These are phyloP conservation scores for Pharus latifolius DNA, from an alignment of 176 grass and related monocot species.

Conservation along the genomic window DNA sequence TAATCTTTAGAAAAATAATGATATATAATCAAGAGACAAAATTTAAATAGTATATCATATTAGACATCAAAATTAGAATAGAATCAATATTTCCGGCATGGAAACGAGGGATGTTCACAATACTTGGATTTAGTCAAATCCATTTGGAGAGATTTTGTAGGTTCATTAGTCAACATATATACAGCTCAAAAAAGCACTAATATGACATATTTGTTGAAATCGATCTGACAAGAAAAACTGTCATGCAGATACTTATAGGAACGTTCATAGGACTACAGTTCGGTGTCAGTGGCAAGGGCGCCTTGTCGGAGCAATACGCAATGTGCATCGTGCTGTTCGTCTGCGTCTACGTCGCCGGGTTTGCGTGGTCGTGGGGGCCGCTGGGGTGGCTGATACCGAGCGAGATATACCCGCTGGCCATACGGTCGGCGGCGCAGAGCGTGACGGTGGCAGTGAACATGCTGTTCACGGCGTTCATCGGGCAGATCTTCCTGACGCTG, in stretches of 20 bases:
- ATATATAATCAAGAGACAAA: too few species aligned
- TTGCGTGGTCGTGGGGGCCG: conserved; percentile 46
- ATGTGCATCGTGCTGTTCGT: conserved; percentile 62
- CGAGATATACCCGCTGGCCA: conserved; percentile 46
- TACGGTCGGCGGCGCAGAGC: conserved; percentile 32
- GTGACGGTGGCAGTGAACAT: conserved; percentile 39
- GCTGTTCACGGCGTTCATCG: conserved; percentile 51
- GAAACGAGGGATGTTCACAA: too few species aligned
- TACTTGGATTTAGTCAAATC: too few species aligned
- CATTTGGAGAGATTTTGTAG: too few species aligned
- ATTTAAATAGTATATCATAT: too few species aligned
- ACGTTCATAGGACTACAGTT: conserved; percentile 51
- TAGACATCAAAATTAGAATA: too few species aligned
- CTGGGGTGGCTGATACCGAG: conserved; percentile 44
- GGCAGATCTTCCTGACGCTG: conserved; percentile 44
- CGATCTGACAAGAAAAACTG: too few species aligned
- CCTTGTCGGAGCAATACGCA: conserved; percentile 45
- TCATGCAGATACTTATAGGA: conserved; percentile 35
- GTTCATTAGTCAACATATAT: too few species aligned
- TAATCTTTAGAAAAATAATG: too few species aligned
- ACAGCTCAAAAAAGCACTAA: too few species aligned
- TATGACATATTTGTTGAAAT: too few species aligned
- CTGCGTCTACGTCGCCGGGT: conserved; percentile 49
- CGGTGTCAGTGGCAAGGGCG: conserved; percentile 34
- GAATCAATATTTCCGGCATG: too few species aligned